Base-by-base conservation (phyloP, 2,329 filamentous ascomycete species). In the Dactylellina sp. region DNA sequence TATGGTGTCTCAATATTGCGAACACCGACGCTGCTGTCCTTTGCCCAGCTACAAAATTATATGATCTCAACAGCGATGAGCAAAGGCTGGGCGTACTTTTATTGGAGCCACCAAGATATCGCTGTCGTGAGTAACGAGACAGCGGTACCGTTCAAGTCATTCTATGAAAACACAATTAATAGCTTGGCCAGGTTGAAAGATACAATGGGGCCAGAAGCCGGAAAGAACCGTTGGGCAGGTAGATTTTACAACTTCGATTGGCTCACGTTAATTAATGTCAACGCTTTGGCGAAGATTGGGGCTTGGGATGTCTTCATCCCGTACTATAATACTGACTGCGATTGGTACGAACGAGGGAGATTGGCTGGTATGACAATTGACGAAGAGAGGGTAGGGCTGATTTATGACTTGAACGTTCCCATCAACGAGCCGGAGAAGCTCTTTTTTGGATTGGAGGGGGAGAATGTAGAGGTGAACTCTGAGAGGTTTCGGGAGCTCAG, bases 211-310 rank as follows among this genome's bases (percentile, higher is more conserved):
- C 61, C 50, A 40, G 42, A 57, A 2, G 50, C 61, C 4, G 53
- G 44, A 9, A 40, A 81, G 0, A 77, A 81, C 7, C 78, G 80
- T 52, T 88, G 86, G 86, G 85, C 81, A 0, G 79, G 83, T 50
- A 82, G 82, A 12, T 86, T 86, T 79, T 88, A 87, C 78, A 82
- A 84, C n/a, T 88, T 87, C 79, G 86, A 88, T 77, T 84, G 85
- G 75, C 81, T 89, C 1, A 83, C 85, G 0, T 81, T 87, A 1
- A 84, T 88, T 40, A 88, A 88, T 76, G 84, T 84, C 12, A 80
- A 78, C 4, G 83, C 85, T 0, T 83, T 84, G 76, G 81, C 83
- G 71, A 81, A 83, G 39, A 82, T 87, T 7, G 83, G 86, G 16
- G 84, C 83, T 0, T 88, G 86, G 85, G 86, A 88, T 77, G 84